Conservation (phyloP, 805 yeast species). For the Spathaspora sp. region DNA sequence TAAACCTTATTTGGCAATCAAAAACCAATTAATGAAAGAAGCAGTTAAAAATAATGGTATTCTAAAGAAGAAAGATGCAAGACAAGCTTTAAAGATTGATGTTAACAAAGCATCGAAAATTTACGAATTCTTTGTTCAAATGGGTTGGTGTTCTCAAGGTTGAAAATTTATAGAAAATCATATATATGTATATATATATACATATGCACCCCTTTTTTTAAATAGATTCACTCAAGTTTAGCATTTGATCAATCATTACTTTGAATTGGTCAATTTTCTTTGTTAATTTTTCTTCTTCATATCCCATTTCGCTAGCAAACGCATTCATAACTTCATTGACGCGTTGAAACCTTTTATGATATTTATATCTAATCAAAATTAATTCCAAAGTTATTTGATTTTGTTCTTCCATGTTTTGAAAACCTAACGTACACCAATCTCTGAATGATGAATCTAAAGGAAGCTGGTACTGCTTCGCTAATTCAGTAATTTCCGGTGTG, state of each 20-base stretch:
- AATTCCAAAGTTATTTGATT: not conserved
- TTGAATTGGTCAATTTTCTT: not conserved
- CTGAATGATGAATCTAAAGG: not conserved
- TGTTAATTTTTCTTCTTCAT: not conserved
- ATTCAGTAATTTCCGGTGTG: not conserved
- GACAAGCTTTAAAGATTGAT: constrained; percentile 80
- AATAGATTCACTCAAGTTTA: not conserved
- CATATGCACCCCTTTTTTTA: not conserved
- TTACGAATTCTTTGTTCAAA: constrained; percentile 88
- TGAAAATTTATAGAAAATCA: constrained; percentile 8
- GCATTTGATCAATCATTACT: not conserved
- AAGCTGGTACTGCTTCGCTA: not conserved
- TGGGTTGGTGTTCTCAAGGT: constrained; percentile 73
- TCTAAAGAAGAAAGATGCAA: constrained; percentile 78
- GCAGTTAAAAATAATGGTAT: constrained; percentile 81
- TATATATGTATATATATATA: not conserved
- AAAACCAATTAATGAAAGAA: constrained; percentile 84
- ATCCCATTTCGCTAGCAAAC: not conserved
- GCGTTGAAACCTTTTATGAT: not conserved
- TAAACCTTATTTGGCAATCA: constrained; percentile 90
- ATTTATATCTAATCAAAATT: constrained; percentile 1
- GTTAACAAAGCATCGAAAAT: constrained; percentile 81
- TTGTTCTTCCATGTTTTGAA: not conserved
- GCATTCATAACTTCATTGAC: not conserved
- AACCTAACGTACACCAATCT: not conserved